Percentiles rank a stretch among this genome's conserved stretches.
Conservation (phyloP, 306 rosid species). For the Cicer pinnatifidum region DNA sequence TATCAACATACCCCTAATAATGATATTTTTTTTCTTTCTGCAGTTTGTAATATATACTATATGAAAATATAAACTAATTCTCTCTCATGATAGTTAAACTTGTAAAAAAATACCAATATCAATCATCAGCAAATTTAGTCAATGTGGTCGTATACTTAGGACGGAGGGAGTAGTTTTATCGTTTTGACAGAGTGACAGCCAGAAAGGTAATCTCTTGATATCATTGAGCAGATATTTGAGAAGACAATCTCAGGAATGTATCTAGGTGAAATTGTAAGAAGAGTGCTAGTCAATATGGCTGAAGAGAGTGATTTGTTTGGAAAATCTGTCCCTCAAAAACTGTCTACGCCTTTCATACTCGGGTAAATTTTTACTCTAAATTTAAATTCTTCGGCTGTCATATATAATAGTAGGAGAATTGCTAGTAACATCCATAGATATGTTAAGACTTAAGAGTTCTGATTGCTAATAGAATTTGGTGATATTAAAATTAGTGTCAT, state of each 20-base stretch:
- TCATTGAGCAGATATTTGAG: slow-evolving; percentile 71
- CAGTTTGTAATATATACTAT: too few relatives aligned
- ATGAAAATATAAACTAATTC: too few relatives aligned
- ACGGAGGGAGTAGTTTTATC: neutral
- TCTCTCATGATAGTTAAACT: too few relatives aligned
- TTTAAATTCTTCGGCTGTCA: slow-evolving; percentile 2
- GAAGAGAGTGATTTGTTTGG: slow-evolving; percentile 69
- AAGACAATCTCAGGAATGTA: slow-evolving; percentile 96
- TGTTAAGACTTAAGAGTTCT: slow-evolving; percentile 9
- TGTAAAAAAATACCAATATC: too few relatives aligned
- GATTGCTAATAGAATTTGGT: slow-evolving; percentile 15
- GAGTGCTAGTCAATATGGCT: slow-evolving; percentile 73
- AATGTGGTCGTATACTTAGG: too few relatives aligned
- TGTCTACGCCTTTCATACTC: slow-evolving; percentile 67
- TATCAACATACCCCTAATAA: too few relatives aligned
- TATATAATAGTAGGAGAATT: neutral
- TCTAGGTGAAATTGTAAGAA: slow-evolving; percentile 87
- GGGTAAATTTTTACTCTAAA: slow-evolving; percentile 48
- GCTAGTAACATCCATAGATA: neutral
- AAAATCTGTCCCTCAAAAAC: slow-evolving; percentile 58
- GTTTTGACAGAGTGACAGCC: slow-evolving; percentile 8
- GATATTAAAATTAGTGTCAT: neutral
- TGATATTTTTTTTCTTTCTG: too few relatives aligned
- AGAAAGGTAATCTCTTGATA: slow-evolving; percentile 5
- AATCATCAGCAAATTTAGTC: too few relatives aligned